These are phyloP conservation scores for Silybum marianum DNA, from an alignment of 129 eudicot species.

Conservation along the genomic window DNA sequence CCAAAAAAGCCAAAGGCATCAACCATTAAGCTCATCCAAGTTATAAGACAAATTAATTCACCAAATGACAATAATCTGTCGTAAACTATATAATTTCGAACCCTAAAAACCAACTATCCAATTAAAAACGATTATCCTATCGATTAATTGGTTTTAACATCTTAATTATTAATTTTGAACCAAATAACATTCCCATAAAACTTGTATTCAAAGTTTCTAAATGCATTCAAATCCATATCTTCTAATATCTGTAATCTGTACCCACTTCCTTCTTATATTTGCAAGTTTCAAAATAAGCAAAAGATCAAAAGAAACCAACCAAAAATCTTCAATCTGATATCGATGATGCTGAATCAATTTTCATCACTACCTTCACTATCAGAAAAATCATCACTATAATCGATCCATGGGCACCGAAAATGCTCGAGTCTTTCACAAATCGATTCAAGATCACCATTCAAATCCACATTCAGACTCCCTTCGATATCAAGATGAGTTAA, in stretches of 20 bases:
- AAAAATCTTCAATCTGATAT: conserved; percentile 14
- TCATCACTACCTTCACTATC: conserved; percentile 3
- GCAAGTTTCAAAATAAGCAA: background rate
- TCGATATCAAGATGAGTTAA: conserved; percentile 33
- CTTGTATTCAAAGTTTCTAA: too few species aligned
- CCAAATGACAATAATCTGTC: too few species aligned
- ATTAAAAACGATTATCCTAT: too few species aligned
- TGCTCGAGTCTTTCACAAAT: conserved; percentile 26
- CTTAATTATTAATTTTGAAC: too few species aligned
- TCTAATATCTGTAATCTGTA: background rate
- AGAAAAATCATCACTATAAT: conserved; percentile 7
- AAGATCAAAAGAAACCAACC: background rate
- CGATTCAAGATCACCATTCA: conserved; percentile 25
- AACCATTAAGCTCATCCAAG: too few species aligned
- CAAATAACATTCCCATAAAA: too few species aligned
- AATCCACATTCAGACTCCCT: conserved; percentile 36
- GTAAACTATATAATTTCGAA: too few species aligned
- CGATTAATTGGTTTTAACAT: too few species aligned
- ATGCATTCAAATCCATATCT: background rate
- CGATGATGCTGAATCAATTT: background rate
- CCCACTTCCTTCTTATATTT: background rate
- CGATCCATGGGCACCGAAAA: conserved; percentile 25
- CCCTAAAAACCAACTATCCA: too few species aligned
- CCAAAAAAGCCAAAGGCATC: too few species aligned
- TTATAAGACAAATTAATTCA: too few species aligned